Conservation (phyloP, 495 filamentous ascomycete species). For the Podospora australis region DNA sequence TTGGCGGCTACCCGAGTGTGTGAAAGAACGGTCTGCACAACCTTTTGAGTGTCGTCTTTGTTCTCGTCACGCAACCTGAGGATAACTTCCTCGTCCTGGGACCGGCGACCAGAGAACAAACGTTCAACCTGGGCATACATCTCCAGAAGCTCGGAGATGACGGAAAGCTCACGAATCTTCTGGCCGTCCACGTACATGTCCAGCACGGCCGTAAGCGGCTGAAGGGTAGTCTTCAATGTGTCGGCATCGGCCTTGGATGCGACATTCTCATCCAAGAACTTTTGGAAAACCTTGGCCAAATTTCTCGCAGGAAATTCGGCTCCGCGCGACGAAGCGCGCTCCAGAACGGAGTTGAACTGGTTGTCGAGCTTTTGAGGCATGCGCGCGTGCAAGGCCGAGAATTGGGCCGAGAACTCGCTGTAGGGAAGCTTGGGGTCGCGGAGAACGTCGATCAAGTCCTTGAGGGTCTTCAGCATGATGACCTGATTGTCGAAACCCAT, state of each 20-base stretch:
- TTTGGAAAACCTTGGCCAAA: conserved; percentile 70
- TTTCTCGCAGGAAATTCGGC: conserved; percentile 90
- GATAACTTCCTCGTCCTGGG: conserved; percentile 90
- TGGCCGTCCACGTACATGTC: conserved; percentile 79
- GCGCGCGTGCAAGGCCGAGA: conserved; percentile 87
- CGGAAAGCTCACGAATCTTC: conserved; percentile 82
- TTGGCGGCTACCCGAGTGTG: conserved; percentile 88
- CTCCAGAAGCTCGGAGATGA: conserved; percentile 70
- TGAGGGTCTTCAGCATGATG: conserved; percentile 83
- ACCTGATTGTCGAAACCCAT: conserved; percentile 95
- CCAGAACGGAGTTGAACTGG: conserved; percentile 73
- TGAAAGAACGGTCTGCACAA: conserved; percentile 83
- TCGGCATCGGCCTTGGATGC: conserved; percentile 55
- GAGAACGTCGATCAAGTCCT: conserved; percentile 84
- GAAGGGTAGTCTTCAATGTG: conserved; percentile 63
- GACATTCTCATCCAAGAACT: conserved; percentile 87
- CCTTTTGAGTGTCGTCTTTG: conserved; percentile 78
- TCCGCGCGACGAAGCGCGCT: conserved; percentile 66
- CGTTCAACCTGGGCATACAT: conserved; percentile 78
- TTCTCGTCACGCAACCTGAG: conserved; percentile 91
- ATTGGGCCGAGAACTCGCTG: conserved; percentile 92
- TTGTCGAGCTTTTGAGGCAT: conserved; percentile 92
- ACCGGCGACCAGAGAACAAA: conserved; percentile 75
- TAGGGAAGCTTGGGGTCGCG: conserved; percentile 88
- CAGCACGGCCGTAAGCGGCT: conserved; percentile 76